Percentiles rank a stretch among this genome's conserved stretches.
Evolutionary conservation across 352 stramenopile genomes (phyloP).

Genomic region (Aphanomyces invadans): DNA sequence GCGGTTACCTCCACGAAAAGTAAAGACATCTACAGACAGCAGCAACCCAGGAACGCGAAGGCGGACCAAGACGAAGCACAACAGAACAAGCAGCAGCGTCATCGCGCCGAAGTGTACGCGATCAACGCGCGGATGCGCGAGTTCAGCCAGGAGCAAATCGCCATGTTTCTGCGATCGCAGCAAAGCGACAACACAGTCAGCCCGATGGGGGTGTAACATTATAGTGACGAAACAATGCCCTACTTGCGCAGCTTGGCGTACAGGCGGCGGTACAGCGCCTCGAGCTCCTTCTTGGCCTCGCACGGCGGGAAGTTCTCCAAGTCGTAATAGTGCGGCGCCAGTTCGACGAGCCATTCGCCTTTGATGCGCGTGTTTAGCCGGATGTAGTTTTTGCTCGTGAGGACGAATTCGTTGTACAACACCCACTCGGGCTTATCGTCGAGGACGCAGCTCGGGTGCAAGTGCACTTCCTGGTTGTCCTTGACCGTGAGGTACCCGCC

Average conservation of each 20-base stretch:
- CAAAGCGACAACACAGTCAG: background rate
- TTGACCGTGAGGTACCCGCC: conserved; percentile 99
- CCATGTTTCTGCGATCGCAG: background rate
- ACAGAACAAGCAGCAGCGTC: background rate
- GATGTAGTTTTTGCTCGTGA: conserved; percentile 99
- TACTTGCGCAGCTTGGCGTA: conserved; percentile 11
- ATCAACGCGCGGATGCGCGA: conserved; percentile 14
- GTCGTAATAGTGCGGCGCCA: conserved; percentile 97
- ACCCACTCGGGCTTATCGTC: conserved; percentile 97
- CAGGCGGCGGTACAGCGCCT: conserved; percentile 68
- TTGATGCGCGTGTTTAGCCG: conserved; percentile 93
- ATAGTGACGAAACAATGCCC: background rate
- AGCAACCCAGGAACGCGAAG: background rate
- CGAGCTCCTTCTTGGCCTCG: conserved; percentile 92
- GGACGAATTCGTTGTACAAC: conserved; percentile 98
- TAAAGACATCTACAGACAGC: background rate
- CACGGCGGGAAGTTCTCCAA: conserved; percentile 96
- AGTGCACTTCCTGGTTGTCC: conserved; percentile 97
- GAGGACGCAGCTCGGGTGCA: conserved; percentile 93
- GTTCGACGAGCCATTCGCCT: conserved; percentile 87
- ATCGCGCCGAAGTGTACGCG: conserved; percentile 10
- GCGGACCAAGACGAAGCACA: background rate
- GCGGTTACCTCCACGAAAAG: background rate
- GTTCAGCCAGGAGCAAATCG: conserved; percentile 2
- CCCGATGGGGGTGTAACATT: conserved; percentile 4